Evolutionary conservation across 768 basidiomycete genomes (phyloP).

Genomic region (Leccinum ochraceum): DNA sequence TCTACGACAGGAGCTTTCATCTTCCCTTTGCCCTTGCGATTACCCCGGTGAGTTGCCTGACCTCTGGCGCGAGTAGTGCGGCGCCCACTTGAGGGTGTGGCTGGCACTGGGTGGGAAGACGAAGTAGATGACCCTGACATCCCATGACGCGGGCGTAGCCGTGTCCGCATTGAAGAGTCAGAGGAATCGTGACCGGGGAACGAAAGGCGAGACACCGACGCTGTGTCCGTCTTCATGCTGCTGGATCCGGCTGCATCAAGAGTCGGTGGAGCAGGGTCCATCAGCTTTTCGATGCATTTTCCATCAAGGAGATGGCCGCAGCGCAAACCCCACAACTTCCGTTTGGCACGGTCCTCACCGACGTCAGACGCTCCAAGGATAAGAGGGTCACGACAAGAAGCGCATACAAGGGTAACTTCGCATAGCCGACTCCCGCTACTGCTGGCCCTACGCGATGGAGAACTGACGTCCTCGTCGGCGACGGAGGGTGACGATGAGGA

Average conservation of each 20-base stretch:
- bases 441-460: constrained; percentile 20
- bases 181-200: constrained; percentile 31
- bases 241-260: constrained; percentile 11
- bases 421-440: constrained; percentile 29
- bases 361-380: constrained; percentile 52
- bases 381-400: constrained; percentile 64
- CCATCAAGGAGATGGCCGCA: constrained; percentile 83
- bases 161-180: constrained; percentile 51
- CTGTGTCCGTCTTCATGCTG: constrained; percentile 17
- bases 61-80: constrained; percentile 4
- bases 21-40: constrained; percentile 37
- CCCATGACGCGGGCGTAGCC: constrained; percentile 51
- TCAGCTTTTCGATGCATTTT: constrained; percentile 64
- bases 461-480: constrained; percentile 49
- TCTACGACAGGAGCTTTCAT: constrained; percentile 40
- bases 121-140: constrained; percentile 9
- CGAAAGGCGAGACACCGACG: background rate
- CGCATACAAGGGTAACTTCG: constrained; percentile 60
- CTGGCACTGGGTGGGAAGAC: constrained; percentile 4
- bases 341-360: constrained; percentile 44
- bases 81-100: constrained; percentile 9
- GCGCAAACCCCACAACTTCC: constrained; percentile 67
- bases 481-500: constrained; percentile 30
- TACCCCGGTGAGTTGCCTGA: constrained; percentile 15
- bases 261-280: constrained; percentile 39